Base-by-base conservation (phyloP, 2,329 filamentous ascomycete species). In the Aureobasidium sp. region DNA sequence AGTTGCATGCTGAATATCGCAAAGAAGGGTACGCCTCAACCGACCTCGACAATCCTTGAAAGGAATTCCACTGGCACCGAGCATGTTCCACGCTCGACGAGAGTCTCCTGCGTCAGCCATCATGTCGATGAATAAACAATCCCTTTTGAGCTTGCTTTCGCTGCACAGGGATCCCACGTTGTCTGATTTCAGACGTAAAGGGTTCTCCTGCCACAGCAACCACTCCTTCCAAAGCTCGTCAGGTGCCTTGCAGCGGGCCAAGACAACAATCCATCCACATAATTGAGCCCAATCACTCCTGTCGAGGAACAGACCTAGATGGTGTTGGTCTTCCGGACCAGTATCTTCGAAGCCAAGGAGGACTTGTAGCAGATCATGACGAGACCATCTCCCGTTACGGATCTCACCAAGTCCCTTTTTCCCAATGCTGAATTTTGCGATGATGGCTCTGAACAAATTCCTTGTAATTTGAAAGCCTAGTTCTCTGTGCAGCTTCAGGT, bases 341-440 rank as follows among this genome's bases (percentile, higher is more conserved):
- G 71, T 64, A 39, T 70, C 69, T 17, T 71, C 66, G 52, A 74
- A 74, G 0, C 73, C 73, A 5, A 67, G 68, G 17, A 74, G 65
- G 3, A 75, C 72, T 62, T 73, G 69, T 31, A 72, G 56, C 8
- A 75, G 67, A n/a, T 74, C 71, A 5, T 63, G 41, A 53, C 68
- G 65, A 44, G 64, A 66, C 73, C 73, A 75, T 12, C 71, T 67
- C 2, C 73, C 73, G 44, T 75, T 75, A 0, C 73, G 66, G 20
- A 75, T 73, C 64, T 74, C 73, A 27, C 73, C 73, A 17, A 72
- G 63, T 3, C 73, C 73, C 5, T 70, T 65, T 34, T 66, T 63
- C 0, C 73, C 73, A 56, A 75, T 73, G n/a, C 69, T 72, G 64
- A 68, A 74, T 56, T 75, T 75, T 9, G 73, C 73, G 48, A 74